Percentiles rank a stretch among this genome's conserved stretches.
Evolutionary conservation across 2,329 filamentous ascomycete species (phyloP).

Genomic region (Diaporthe vexans): DNA sequence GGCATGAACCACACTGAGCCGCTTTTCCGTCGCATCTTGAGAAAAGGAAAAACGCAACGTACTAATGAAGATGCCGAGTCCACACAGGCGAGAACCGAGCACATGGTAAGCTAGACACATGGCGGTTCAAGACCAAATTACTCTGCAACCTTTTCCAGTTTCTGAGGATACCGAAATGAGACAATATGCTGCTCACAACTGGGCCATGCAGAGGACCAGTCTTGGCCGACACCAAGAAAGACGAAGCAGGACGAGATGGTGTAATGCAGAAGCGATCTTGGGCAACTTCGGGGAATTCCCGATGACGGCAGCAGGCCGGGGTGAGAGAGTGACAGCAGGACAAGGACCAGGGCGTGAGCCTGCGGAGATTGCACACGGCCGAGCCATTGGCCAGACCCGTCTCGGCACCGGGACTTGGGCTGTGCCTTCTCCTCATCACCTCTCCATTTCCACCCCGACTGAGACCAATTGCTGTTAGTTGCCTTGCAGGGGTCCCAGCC

Average conservation of each 20-base stretch:
- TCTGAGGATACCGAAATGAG: too few species aligned
- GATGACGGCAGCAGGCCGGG: slow-evolving; percentile 6
- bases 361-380: slow-evolving; percentile 29
- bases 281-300: background rate
- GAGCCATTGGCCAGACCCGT: slow-evolving; percentile 27
- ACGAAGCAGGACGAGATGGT: background rate
- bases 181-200: background rate
- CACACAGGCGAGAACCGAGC: background rate
- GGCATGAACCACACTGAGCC: too few species aligned
- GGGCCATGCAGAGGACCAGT: background rate
- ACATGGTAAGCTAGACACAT: background rate
- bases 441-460: background rate
- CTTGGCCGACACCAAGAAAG: background rate
- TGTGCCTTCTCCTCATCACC: slow-evolving; percentile 26
- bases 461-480: slow-evolving; percentile 1
- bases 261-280: background rate
- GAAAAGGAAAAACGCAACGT: background rate
- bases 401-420: slow-evolving; percentile 26
- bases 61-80: background rate
- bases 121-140: background rate
- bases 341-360: slow-evolving; percentile 1
- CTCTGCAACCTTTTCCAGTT: background rate
- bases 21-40: too few species aligned
- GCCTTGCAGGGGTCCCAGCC: background rate
- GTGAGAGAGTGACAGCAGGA: background rate